Base-by-base conservation (phyloP, 208 protist species). In the Leishmania guyanensis region DNA sequence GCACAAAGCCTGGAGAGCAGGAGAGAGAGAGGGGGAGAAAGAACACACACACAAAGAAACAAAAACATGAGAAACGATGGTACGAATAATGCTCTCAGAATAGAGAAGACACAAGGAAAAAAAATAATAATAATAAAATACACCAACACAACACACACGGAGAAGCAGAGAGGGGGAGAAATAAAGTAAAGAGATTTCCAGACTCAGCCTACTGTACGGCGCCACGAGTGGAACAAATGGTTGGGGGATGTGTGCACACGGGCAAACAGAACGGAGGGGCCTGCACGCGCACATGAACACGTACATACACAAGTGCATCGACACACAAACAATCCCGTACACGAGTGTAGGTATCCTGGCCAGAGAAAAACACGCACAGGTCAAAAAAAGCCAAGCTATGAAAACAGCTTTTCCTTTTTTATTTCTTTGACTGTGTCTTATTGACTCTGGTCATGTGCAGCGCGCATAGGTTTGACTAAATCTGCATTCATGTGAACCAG, bases 31-130 rank as follows among this genome's bases (percentile, higher is more conserved):
- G 43, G 43, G 43, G 43, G 6, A 46, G 39, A 46, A 46, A 46
- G 39, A 46, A 46, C 4, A 46, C 43, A 46, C 43, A 4, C 2
- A 46, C 2, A 50, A 46, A 75, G 10, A 62, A 69, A 56, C 56
- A 82, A 69, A 10, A 54, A 72, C 51, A 73, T 20, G 48, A 83
- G 71, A 50, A 39, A 78, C 5, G 62, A 33, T 9, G 16, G 43
- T 14, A 71, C 5, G 16, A 56, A 65, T 17, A 10, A 39, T 29
- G 5, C 4, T 14, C 26, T 22, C 29, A 22, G 5, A 64, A 64
- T 4, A 64, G 26, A 26, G 26, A 33, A n/a, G 14, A 56, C 53
- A 20, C 53, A 20, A 2, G 53, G 17, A 56, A 60, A 6, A 20
- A 29, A 68, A 64, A 33, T 29, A 29, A 10, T 29, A 64, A 62